Conservation (phyloP, 768 basidiomycete genomes). For the Hericium coralloides region DNA sequence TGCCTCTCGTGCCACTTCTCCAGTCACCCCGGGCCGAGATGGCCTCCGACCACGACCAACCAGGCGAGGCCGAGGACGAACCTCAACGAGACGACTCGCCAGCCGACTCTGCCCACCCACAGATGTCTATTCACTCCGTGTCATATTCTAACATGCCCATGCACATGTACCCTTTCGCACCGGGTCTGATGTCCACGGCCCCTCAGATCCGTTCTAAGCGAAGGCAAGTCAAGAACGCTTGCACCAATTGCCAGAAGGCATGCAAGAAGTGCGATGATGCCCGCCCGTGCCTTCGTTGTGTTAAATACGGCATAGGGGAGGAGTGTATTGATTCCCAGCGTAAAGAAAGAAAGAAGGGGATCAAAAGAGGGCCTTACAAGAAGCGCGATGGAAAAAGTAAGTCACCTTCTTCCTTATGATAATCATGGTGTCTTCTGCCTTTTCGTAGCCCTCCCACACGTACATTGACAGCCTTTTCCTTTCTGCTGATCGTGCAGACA, state of each 20-base stretch:
- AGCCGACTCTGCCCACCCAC: constrained; percentile 30
- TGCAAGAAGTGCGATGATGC: constrained; percentile 92
- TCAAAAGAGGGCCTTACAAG: constrained; percentile 88
- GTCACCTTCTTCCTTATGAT: constrained; percentile 21
- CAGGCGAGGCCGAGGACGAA: constrained; percentile 32
- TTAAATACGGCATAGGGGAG: constrained; percentile 82
- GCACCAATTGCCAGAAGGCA: constrained; percentile 84
- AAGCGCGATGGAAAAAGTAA: constrained; percentile 88
- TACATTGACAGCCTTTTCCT: constrained; percentile 12
- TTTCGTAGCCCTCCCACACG: constrained; percentile 5
- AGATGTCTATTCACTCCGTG: constrained; percentile 43
- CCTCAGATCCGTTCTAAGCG: constrained; percentile 64
- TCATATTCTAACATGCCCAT: constrained; percentile 46
- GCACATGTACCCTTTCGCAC: constrained; percentile 65
- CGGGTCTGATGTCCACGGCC: constrained; percentile 34
- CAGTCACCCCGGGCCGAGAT: constrained; percentile 5
- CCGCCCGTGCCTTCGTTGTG: constrained; percentile 86
- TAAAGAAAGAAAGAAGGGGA: constrained; percentile 86
- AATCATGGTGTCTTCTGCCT: not conserved
- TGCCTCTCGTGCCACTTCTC: constrained; percentile 8
- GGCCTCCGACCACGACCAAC: constrained; percentile 12
- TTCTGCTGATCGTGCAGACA: constrained; percentile 44
- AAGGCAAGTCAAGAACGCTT: constrained; percentile 85
- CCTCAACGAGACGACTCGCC: constrained; percentile 14
- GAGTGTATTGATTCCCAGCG: constrained; percentile 86